phyloP scores from a whole-genome alignment of 2,329 filamentous ascomycete species.

The Diplodia intermedia region DNA sequence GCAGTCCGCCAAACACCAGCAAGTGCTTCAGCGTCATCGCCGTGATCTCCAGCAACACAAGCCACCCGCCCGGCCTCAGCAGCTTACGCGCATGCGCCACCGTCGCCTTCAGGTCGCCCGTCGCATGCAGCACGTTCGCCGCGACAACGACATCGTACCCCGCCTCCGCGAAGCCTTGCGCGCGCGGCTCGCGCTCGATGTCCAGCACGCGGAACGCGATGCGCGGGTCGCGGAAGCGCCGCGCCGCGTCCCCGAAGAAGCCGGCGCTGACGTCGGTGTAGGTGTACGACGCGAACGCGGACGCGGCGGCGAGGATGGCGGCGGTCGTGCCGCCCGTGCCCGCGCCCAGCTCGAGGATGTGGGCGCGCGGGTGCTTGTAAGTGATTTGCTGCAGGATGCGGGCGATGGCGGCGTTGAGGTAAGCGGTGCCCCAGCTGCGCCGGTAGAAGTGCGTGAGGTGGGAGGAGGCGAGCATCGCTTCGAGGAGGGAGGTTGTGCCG shows the following conservation, averaged over 20 bases:
- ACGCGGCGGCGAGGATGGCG: conserved; percentile 28
- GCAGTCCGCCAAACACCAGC: conserved; percentile 34
- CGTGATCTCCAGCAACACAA: conserved; percentile 47
- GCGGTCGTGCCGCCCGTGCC: conserved; percentile 35
- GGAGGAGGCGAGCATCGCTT: conserved; percentile 11
- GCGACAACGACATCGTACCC: conserved; percentile 38
- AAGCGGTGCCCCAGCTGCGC: background rate
- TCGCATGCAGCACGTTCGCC: conserved; percentile 36
- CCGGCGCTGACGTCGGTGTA: conserved; percentile 36
- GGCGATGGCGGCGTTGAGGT: background rate
- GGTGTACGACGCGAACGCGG: conserved; percentile 37
- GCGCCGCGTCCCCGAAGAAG: conserved; percentile 32
- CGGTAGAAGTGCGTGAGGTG: background rate
- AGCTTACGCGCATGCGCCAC: background rate
- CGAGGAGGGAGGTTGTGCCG: background rate
- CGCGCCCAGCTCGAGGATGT: conserved; percentile 34
- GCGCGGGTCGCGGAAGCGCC: conserved; percentile 4
- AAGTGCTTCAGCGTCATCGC: background rate
- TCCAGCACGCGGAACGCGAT: conserved; percentile 32
- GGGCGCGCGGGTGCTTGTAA: background rate
- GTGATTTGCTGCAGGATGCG: background rate
- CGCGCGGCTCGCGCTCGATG: background rate
- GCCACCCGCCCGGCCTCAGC: conserved; percentile 11
- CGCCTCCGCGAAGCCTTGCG: conserved; percentile 33
- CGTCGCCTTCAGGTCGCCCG: conserved; percentile 34